Evolutionary conservation across 2,329 filamentous ascomycete genomes (phyloP), one percentile per base, ranked within the genome.

Genomic region (Bipolaris zeicola): DNA sequence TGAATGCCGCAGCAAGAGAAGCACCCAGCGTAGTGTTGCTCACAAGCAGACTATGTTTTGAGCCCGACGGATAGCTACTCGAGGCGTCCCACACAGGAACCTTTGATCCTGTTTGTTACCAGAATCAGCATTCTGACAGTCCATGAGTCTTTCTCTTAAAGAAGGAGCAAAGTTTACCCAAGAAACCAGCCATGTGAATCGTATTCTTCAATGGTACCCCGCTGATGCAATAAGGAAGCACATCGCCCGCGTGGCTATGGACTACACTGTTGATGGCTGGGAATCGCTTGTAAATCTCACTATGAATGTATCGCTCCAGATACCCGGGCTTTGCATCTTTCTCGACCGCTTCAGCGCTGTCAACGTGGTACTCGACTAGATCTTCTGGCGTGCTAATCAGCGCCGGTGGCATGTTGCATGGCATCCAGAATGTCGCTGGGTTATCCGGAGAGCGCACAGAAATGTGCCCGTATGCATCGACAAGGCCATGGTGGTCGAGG

Each of bases 381-480:
- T 82, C 78, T 7, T 76, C 72, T 6, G 71, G 70, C 3, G 66
- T 70, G 52, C 76, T 74, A 16, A 81, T 70, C 3, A 81, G 65
- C 0, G 79, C 79, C 4, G 80, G 79, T 1, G 79, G 71, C 33
- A 79, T 73, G n/a, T 73, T 74, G 43, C 69, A 71, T 16, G 78
- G 72, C 64, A 82, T 75, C 73, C 78, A 81, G 67, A 81, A 81
- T 0, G 77, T 80, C 2, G 76, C 67, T 1, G 77, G 65, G 8
- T 82, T 78, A 34, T 74, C 71, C 6, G 83, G 82, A 53, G 83
- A 79, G 5, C 83, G 77, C 18, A 83, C 74, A 2, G 82, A 84
- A 11, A 86, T 73, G 60, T 86, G 83, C 16, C 83, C 82, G 62
- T 82, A 85, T 0, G 80, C 82, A 55, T 85, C 83, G 34, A 86